A percentile compares a stretch with the other conserved stretches of the same genome.
These are phyloP conservation scores for Fusarium sp. DNA, from an alignment of 2,329 filamentous ascomycete species.

Conservation along the genomic window DNA sequence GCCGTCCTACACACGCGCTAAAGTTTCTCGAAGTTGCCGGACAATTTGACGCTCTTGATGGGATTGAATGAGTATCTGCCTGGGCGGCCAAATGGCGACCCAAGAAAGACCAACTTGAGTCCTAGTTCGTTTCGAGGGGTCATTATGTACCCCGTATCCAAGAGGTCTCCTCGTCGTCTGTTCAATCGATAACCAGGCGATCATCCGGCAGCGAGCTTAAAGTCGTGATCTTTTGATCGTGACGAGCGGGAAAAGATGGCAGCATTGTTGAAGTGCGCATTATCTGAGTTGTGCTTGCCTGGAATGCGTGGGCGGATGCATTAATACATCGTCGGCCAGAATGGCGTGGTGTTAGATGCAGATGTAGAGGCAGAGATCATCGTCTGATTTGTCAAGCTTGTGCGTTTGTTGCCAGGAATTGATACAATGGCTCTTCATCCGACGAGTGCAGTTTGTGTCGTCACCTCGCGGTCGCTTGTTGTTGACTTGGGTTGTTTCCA, in stretches of 20 bases:
- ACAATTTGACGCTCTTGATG: neutral
- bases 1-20: too few species aligned
- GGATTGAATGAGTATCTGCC: neutral
- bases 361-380: neutral
- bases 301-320: accelerated
- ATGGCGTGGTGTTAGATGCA: neutral
- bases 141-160: too few species aligned
- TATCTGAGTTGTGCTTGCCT: accelerated
- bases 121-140: accelerated
- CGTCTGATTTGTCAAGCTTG: accelerated
- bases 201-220: accelerated
- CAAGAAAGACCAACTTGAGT: too few species aligned
- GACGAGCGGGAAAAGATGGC: accelerated
- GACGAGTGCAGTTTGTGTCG: neutral
- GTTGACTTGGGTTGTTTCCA: neutral
- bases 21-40: too few species aligned
- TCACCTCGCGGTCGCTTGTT: neutral
- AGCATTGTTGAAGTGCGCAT: accelerated
- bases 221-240: accelerated
- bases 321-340: neutral
- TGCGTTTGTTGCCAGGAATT: neutral
- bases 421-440: too few species aligned
- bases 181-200: neutral
- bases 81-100: accelerated
- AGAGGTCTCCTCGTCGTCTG: accelerated